These are phyloP conservation scores for Purpureocillium lavendulum DNA, from an alignment of 2,329 filamentous ascomycete species.

Conservation along the genomic window DNA sequence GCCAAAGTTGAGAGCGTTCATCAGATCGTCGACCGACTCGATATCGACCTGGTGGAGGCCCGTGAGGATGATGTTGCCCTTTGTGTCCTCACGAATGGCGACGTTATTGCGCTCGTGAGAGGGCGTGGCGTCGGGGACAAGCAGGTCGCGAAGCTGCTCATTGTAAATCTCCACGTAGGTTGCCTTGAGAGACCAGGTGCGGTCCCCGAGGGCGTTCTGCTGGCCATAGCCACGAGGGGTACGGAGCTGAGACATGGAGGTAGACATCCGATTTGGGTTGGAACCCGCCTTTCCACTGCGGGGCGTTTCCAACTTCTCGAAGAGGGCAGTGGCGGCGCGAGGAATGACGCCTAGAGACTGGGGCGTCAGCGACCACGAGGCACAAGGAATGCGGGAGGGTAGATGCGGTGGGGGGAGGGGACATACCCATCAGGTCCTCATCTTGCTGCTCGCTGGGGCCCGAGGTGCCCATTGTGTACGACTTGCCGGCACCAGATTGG, in stretches of 20 bases:
- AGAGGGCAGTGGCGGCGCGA: slow-evolving; percentile 75
- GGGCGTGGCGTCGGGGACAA: slow-evolving; percentile 68
- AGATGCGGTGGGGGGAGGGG: neutral
- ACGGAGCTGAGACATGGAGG: slow-evolving; percentile 67
- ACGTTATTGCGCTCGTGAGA: slow-evolving; percentile 65
- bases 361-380: neutral
- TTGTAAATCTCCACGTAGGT: slow-evolving; percentile 99
- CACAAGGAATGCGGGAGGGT: neutral
- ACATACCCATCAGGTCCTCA: slow-evolving; percentile 63
- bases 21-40: slow-evolving; percentile 83
- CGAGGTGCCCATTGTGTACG: slow-evolving; percentile 97
- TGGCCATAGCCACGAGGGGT: slow-evolving; percentile 63
- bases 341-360: slow-evolving; percentile 73
- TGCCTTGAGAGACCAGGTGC: slow-evolving; percentile 84
- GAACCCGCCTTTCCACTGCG: slow-evolving; percentile 37
- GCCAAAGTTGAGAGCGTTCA: slow-evolving; percentile 83
- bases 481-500: slow-evolving; percentile 95
- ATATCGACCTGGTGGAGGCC: slow-evolving; percentile 83
- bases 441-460: slow-evolving; percentile 71
- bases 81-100: slow-evolving; percentile 88
- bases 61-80: slow-evolving; percentile 89
- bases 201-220: slow-evolving; percentile 48
- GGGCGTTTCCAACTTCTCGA: slow-evolving; percentile 70
- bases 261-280: slow-evolving; percentile 39
- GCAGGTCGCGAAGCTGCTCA: slow-evolving; percentile 83